Base-by-base conservation (phyloP, 2,329 filamentous ascomycete species). In the Macrophomina phaseolina region DNA sequence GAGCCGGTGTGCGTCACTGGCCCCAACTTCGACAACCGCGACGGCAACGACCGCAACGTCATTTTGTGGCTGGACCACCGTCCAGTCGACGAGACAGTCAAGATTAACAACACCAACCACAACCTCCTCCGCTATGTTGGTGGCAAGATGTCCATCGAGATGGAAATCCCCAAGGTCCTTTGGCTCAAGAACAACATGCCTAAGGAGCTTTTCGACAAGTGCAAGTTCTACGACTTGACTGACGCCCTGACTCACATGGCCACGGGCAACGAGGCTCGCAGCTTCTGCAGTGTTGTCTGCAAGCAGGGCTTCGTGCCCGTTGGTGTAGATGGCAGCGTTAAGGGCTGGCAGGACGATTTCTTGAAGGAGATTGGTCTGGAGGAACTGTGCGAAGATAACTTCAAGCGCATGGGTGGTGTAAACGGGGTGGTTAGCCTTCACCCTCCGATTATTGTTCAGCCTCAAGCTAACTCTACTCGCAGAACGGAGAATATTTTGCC, bases 161-260 rank as follows among this genome's bases (percentile, higher is more conserved):
- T 99, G 95, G 95, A 99, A 79, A 96, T 99, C 66, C 95, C 95
- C 70, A 99, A 99, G 82, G 92, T 97, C 1, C 85, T 98, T 67
- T 99, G 95, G 95, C 86, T 99, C 76, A 98, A 98, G 86, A 97
- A 97, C 80, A 88, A 98, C 81, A 98, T 99, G 95, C 91, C 95
- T 2, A 86, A 91, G 65, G 92, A 97, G 73, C 84, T 95, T 16
- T 99, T 98, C 74, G 89, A 90, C 66, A 89, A 90, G 69, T 97
- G 94, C 88, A 97, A 97, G 80, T 99, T 99, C 77, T 99, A 97
- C 79, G 95, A 99, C 76, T 81, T 99, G 74, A 90, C 90, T 0
- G 95, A 99, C 80, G 95, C 93, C 12, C 85, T 99, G 67, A 98
- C 95, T 2, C 94, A 98, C 77, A 84, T 99, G 73, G 95, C 95